Percentiles rank a stretch among this genome's conserved stretches.
Evolutionary conservation across 768 basidiomycete species (phyloP).

Genomic region (Pulveroboletus sp.): DNA sequence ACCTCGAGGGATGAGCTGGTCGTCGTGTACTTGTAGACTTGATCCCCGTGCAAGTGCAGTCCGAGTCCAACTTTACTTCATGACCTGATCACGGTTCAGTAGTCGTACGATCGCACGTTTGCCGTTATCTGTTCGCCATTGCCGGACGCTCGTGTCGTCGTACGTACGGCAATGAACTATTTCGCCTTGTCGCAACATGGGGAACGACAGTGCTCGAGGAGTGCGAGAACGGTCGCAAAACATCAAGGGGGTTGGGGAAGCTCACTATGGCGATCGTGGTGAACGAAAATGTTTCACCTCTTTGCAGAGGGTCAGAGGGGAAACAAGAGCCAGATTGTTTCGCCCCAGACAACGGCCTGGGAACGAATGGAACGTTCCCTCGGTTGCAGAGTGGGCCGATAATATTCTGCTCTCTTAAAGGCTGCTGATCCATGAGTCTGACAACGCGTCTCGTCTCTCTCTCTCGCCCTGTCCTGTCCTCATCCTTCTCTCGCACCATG

Average conservation of each 20-base stretch:
- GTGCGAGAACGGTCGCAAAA: too few species aligned
- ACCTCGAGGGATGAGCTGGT: slow-evolving; percentile 31
- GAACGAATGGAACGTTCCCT: not conserved
- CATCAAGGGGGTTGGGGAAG: too few species aligned
- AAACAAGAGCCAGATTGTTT: not conserved
- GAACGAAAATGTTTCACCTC: too few species aligned
- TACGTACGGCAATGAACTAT: not conserved
- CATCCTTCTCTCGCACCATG: slow-evolving; percentile 43
- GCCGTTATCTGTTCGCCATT: not conserved
- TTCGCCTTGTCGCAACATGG: too few species aligned
- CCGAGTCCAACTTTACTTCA: too few species aligned
- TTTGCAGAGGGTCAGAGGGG: too few species aligned
- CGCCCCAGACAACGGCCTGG: not conserved
- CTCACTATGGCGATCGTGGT: too few species aligned
- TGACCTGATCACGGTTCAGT: too few species aligned
- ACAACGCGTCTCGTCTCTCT: slow-evolving; percentile 37
- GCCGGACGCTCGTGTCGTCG: not conserved
- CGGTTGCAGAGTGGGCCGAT: slow-evolving; percentile 20
- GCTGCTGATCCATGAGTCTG: slow-evolving; percentile 35
- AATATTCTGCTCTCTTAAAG: slow-evolving; percentile 17
- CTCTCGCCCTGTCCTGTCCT: slow-evolving; percentile 36
- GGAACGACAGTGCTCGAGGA: too few species aligned
- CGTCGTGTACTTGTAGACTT: not conserved
- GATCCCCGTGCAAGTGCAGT: too few species aligned
- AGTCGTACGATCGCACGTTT: too few species aligned